Conservation (phyloP, 2,329 filamentous ascomycete genomes). For the Ambrosiella xylebori region DNA sequence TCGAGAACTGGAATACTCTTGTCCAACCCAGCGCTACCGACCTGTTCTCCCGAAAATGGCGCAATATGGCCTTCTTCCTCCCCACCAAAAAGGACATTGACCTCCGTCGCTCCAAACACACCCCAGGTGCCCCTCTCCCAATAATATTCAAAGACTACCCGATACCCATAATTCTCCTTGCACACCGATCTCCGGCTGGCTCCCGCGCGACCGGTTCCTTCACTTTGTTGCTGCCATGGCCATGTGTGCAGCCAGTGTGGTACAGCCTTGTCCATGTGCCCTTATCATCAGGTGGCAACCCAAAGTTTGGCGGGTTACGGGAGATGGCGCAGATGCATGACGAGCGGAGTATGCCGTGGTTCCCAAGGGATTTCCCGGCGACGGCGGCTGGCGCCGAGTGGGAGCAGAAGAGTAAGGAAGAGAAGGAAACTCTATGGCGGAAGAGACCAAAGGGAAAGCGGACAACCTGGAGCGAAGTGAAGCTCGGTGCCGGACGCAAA, state of each 20-base stretch:
- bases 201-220: slow-evolving; percentile 49
- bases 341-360: slow-evolving; percentile 63
- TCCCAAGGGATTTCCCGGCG: slow-evolving; percentile 68
- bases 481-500: slow-evolving; percentile 54
- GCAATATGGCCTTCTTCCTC: slow-evolving; percentile 46
- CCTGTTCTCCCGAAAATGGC: slow-evolving; percentile 45
- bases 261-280: slow-evolving; percentile 70
- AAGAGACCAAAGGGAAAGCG: slow-evolving; percentile 68
- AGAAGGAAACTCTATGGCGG: slow-evolving; percentile 20
- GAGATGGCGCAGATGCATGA: slow-evolving; percentile 69
- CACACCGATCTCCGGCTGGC: slow-evolving; percentile 32
- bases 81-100: slow-evolving; percentile 71
- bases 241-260: slow-evolving; percentile 74
- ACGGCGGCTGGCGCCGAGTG: slow-evolving; percentile 64
- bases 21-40: slow-evolving; percentile 22
- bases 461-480: slow-evolving; percentile 54
- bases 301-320: slow-evolving; percentile 64
- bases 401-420: slow-evolving; percentile 49
- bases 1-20: slow-evolving; percentile 48
- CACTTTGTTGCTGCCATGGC: slow-evolving; percentile 80
- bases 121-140: slow-evolving; percentile 45
- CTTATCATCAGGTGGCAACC: slow-evolving; percentile 61
- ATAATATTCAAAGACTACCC: slow-evolving; percentile 45
- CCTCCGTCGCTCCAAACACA: slow-evolving; percentile 47
- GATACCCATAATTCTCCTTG: slow-evolving; percentile 60